A percentile compares a stretch with the other conserved stretches of the same genome.
Evolutionary conservation across 371 early-diverging fungal species (phyloP).

Genomic region (Apophysomyces trapeziformis): DNA sequence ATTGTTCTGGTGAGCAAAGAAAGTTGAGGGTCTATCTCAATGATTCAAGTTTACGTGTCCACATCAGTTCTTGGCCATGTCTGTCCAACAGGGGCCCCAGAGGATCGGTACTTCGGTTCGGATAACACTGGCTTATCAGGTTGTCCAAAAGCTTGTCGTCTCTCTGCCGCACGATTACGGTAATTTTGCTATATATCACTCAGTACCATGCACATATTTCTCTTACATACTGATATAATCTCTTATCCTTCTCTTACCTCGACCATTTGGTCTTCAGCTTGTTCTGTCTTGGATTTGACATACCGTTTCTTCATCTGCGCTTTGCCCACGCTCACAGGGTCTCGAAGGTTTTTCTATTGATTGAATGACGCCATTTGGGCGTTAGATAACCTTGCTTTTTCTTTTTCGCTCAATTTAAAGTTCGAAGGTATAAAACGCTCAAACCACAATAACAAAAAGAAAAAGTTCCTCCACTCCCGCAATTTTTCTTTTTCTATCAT

Average conservation of each 20-base stretch:
- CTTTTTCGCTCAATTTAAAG: constrained; percentile 3
- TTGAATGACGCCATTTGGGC: constrained; percentile 9
- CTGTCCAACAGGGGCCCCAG: constrained; percentile 5
- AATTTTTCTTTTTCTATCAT: constrained; percentile 1
- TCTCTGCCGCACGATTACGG: constrained; percentile 71
- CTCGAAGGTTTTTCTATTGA: constrained; percentile 42
- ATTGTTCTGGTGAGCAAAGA: neutral
- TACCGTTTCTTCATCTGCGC: constrained; percentile 34
- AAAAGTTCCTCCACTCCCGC: constrained; percentile 3
- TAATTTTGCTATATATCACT: constrained; percentile 44
- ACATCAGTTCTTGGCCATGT: constrained; percentile 5
- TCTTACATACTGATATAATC: too few relatives aligned
- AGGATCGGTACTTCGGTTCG: constrained; percentile 20
- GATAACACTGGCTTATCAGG: constrained; percentile 50
- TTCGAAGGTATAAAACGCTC: constrained; percentile 4
- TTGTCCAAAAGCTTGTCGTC: constrained; percentile 68
- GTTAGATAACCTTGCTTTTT: neutral
- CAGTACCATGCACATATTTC: too few relatives aligned
- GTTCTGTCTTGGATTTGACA: constrained; percentile 26
- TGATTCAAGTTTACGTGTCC: constrained; percentile 15
- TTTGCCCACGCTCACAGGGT: constrained; percentile 36
- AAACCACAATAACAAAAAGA: constrained; percentile 2
- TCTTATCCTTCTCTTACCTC: constrained; percentile 26
- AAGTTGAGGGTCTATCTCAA: neutral
- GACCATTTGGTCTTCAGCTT: constrained; percentile 25